phyloP scores from a whole-genome alignment of 2,329 filamentous ascomycete genomes.

The Ophiocordyceps camponoti-rufipedis region DNA sequence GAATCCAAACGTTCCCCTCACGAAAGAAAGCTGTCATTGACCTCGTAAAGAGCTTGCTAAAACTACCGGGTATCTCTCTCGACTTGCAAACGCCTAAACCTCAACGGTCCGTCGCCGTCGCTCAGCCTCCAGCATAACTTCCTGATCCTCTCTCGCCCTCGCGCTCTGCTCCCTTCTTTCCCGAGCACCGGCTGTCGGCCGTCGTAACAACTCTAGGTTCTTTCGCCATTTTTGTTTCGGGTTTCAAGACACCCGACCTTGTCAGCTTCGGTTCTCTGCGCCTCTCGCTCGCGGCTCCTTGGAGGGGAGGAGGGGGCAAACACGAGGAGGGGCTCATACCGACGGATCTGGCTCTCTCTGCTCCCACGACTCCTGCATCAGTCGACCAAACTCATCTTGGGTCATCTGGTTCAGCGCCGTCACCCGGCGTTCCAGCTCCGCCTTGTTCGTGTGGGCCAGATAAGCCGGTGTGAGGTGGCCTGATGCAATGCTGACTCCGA shows the following conservation, averaged over 20 bases:
- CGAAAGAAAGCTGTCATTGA: too few species aligned
- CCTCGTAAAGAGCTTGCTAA: too few species aligned
- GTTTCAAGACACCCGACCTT: background rate
- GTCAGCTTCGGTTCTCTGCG: background rate
- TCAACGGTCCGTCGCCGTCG: conserved; percentile 6
- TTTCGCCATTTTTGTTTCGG: conserved; percentile 11
- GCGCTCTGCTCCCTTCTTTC: conserved; percentile 1
- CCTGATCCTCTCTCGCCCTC: conserved; percentile 11
- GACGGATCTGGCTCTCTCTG: conserved; percentile 10
- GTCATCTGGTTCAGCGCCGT: conserved; percentile 9
- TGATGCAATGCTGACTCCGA: conserved; percentile 12
- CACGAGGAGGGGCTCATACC: conserved; percentile 11
- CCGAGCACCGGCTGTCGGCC: conserved; percentile 5
- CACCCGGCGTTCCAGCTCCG: conserved; percentile 10
- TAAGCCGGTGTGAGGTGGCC: conserved; percentile 9
- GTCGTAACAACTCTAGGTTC: conserved; percentile 7
- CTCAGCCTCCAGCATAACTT: conserved; percentile 15
- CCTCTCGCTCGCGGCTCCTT: too few species aligned
- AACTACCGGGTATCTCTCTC: too few species aligned
- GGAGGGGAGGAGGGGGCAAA: background rate
- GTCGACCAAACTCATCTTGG: conserved; percentile 8
- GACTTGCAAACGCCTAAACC: background rate
- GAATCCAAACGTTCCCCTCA: too few species aligned
- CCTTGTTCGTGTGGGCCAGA: conserved; percentile 10
- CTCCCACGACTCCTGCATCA: conserved; percentile 7